Percentiles rank a stretch among this genome's conserved stretches.
These are phyloP conservation scores for Malassezia equina DNA, from an alignment of 1,284 basidiomycete genomes.

Conservation along the genomic window DNA sequence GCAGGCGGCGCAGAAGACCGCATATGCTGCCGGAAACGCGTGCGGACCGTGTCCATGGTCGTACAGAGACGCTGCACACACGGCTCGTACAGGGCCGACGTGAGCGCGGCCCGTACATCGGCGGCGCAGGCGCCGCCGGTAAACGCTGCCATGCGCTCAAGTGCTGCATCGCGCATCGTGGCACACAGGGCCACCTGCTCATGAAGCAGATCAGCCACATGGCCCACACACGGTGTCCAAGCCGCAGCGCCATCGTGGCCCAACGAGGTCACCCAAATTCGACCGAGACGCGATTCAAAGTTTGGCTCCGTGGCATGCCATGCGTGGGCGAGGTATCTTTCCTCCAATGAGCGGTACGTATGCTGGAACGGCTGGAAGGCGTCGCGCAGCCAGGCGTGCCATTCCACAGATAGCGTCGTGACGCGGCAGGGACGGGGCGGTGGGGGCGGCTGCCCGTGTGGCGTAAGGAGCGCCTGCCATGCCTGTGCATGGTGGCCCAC, in stretches of 20 bases:
- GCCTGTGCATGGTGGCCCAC: neutral
- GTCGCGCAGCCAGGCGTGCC: neutral
- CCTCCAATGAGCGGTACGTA: neutral
- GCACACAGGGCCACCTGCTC: neutral
- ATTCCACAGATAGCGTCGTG: neutral
- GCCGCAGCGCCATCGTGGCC: neutral
- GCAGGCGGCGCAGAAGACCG: neutral
- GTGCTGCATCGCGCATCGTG: neutral
- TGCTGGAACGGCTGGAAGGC: constrained; percentile 4
- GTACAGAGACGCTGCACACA: neutral
- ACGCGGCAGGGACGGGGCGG: neutral
- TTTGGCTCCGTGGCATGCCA: neutral
- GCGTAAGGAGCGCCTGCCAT: neutral
- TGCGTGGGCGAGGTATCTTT: neutral
- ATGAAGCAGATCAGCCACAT: neutral
- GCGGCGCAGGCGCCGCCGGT: neutral
- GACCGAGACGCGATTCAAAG: constrained; percentile 9
- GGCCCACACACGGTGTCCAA: constrained; percentile 3
- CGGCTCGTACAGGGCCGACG: neutral
- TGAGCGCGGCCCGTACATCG: neutral
- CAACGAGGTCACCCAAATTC: constrained; percentile 3
- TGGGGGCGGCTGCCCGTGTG: neutral
- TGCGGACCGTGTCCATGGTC: constrained; percentile 1
- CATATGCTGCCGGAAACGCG: constrained; percentile 4
- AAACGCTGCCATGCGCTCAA: neutral